Base-by-base conservation (phyloP, 2,329 filamentous ascomycete genomes). In the Fusarium chaquense region DNA sequence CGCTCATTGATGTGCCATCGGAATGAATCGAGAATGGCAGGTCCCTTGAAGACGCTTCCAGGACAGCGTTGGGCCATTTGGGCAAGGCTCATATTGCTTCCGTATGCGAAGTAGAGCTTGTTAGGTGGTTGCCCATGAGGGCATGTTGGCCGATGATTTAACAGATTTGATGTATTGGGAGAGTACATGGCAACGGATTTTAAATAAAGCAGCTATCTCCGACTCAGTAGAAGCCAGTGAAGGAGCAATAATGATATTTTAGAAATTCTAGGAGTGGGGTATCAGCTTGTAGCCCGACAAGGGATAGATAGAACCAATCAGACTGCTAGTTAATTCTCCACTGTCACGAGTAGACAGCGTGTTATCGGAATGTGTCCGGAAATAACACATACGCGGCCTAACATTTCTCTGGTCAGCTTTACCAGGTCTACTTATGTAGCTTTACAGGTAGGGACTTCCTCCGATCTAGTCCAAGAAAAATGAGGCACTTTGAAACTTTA, bases 21-120 rank as follows among this genome's bases (percentile, higher is more conserved):
- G n/a, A 16, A 41, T 4, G 41, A 28, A 15, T 49, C 58, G 5
- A 60, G 53, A 16, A 20, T 59, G 13, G 53, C 58, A 2, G 57
- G 57, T 18, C 58, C 58, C 12, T 59, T 60, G 16, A 60, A 60
- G 6, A 60, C 41, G 20, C 58, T 60, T 6, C 41, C 54, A 2
- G 58, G 58, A 22, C 58, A 60, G 11, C 58, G 54, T 8, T 41
- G 54, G 16, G 58, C 58, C 58, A 60, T 59, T 16, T 60, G 58
- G 9, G 58, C 58, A 11, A 60, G 26, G 18, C 44, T 45, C 33
- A 60, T 22, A 7, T 60, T 60, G 15, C 58, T 60, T 24, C 58
- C 58, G 2, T 60, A 60, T 7, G 58, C 53, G 12, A 60, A 60
- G n/a, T 60, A 60, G 2, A 60, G 35, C 26, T 20, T 58, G 22